Base-by-base conservation (phyloP, 2,329 filamentous ascomycete genomes). In the Aspergillus tamarii region DNA sequence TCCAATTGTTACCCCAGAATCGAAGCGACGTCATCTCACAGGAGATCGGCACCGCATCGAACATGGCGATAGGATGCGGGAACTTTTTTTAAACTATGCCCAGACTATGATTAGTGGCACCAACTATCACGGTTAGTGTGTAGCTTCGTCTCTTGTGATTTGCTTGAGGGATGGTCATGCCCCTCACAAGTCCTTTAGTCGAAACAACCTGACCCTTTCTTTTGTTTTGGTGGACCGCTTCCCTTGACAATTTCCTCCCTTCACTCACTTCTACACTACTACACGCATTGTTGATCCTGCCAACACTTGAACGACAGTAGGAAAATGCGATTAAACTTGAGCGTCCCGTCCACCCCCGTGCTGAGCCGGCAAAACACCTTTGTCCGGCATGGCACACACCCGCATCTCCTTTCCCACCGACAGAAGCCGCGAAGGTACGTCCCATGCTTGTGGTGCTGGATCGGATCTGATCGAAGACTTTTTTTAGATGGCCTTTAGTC, bases 401-500 rank as follows among this genome's bases (percentile, higher is more conserved):
- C 75, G 32, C 73, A 77, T 62, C 67, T 71, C 10, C 52, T 77
- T n/a, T 73, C 75, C 5, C 69, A 68, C 26, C 71, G 75, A 5
- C 61, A 61, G 36, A 77, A 77, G 60, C 75, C 75, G 19, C 70
- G 75, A 64, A 67, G 75, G 75, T 74, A 57, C 11, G 48, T 36
- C 26, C 12, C 16, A 7, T n/a, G 14, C 19, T n/a, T 4, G 21
- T 16, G 12, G 11, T 4, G 7, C 5, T 1, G 6, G 26, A 50
- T 19, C 23, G 23, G 32, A n/a, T 23, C 43, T 36, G 19, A 34
- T 34, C 9, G 19, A 30, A 52, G 30, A 10, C 10, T 21, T 19
- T 12, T 12, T 21, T 7, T 59, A 85, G 88, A 76, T 85, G 87
- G 81, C 88, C 88, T 19, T 80, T 90, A 7, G 87, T 89, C 19